Conservation (phyloP, 352 stramenopile genomes). For the Saprolegnia diclina region DNA sequence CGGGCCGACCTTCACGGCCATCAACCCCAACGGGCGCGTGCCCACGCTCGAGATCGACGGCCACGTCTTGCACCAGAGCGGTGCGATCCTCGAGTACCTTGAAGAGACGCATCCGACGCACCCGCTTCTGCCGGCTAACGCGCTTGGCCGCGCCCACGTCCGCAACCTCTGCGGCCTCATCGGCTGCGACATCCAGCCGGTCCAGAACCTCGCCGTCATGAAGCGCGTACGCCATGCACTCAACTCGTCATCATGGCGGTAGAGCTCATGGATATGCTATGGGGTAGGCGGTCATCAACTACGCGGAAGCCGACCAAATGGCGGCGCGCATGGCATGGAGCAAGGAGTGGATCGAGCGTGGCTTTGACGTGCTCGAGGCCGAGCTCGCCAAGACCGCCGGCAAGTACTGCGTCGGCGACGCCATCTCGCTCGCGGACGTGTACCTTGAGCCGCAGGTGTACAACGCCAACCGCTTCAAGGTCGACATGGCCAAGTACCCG, state of each 20-base stretch:
- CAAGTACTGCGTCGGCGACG: constrained; percentile 68
- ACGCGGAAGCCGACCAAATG: constrained; percentile 26
- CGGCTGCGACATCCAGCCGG: constrained; percentile 85
- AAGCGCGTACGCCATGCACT: constrained; percentile 38
- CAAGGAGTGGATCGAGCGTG: constrained; percentile 68
- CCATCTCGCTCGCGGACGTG: constrained; percentile 83
- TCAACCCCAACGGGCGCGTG: constrained; percentile 71
- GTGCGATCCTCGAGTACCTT: constrained; percentile 92
- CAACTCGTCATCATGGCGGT: no score
- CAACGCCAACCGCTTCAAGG: constrained; percentile 84
- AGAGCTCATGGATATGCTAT: background rate
- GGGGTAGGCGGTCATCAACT: constrained; percentile 4
- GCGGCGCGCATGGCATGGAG: constrained; percentile 50
- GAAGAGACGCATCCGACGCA: constrained; percentile 73
- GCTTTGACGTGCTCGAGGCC: constrained; percentile 62
- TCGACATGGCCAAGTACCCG: constrained; percentile 86
- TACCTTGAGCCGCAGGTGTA: constrained; percentile 90
- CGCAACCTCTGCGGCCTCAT: constrained; percentile 88
- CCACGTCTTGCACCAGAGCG: constrained; percentile 67
- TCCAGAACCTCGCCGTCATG: constrained; percentile 85
- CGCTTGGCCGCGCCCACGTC: constrained; percentile 58
- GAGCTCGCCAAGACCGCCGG: constrained; percentile 48
- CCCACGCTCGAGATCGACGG: constrained; percentile 79
- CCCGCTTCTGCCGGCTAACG: constrained; percentile 67
- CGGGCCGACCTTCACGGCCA: constrained; percentile 42